Percentiles rank a stretch among this genome's conserved stretches.
phyloP scores from a whole-genome alignment of 495 filamentous ascomycete species.

The Aspergillus sclerotiicarbonarius region DNA sequence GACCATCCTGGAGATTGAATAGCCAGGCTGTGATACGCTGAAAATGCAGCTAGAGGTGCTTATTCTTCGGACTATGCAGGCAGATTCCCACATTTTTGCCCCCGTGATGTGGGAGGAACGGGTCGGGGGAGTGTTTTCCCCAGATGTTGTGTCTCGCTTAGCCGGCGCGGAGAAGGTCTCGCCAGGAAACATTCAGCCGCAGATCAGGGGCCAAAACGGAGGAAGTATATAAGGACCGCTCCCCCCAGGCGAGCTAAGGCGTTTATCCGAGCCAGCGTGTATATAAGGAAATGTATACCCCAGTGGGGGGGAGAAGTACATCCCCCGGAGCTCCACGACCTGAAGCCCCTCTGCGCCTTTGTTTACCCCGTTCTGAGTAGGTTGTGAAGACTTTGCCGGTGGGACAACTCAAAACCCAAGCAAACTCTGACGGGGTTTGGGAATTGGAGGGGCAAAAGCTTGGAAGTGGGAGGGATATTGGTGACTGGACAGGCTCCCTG shows the following conservation, averaged over 20 bases:
- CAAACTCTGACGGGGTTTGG: background rate
- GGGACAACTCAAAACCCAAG: background rate
- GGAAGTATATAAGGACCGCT: background rate
- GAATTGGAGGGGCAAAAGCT: background rate
- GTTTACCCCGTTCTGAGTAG: background rate
- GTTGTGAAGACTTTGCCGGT: slow-evolving; percentile 6
- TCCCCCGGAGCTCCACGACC: background rate
- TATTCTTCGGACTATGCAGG: slow-evolving; percentile 1
- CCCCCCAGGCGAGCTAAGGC: background rate
- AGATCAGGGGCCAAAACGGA: background rate
- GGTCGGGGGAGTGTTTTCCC: slow-evolving; percentile 41
- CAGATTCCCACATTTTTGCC: slow-evolving; percentile 16
- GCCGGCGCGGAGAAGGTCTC: slow-evolving; percentile 11
- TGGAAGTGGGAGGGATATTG: background rate
- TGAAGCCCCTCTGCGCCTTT: background rate
- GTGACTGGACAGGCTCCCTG: background rate
- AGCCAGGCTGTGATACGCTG: slow-evolving; percentile 19
- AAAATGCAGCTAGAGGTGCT: slow-evolving; percentile 4
- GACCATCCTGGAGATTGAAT: slow-evolving; percentile 28
- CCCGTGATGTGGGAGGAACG: slow-evolving; percentile 19
- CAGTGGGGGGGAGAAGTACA: background rate
- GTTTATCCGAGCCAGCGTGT: background rate
- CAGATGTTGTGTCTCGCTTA: slow-evolving; percentile 16
- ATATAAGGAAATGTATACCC: background rate
- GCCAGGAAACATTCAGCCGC: slow-evolving; percentile 18